Percentiles rank a stretch among this genome's conserved stretches.
These are phyloP conservation scores for Teratosphaeria pseudoeucalypti DNA, from an alignment of 2,329 filamentous ascomycete genomes.

Conservation along the genomic window DNA sequence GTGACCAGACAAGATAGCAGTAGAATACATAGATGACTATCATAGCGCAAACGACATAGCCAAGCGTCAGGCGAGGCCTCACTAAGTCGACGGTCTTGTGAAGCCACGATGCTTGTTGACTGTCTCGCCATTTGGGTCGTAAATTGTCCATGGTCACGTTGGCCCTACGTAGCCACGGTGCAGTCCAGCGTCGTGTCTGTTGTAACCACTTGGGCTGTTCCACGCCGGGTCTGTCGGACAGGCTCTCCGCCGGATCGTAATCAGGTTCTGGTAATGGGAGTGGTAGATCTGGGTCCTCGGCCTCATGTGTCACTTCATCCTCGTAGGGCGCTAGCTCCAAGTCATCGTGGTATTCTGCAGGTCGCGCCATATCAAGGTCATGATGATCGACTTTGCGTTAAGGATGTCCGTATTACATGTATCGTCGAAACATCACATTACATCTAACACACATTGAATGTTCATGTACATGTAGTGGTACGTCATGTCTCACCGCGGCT, in stretches of 20 bases:
- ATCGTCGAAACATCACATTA: background rate
- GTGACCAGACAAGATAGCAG: constrained; percentile 29
- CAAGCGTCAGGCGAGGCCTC: constrained; percentile 1
- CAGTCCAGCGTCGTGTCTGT: background rate
- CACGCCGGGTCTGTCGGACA: background rate
- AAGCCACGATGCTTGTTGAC: background rate
- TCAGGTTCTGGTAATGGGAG: background rate
- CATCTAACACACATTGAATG: too few relatives aligned
- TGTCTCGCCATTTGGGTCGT: background rate
- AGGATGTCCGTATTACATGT: background rate
- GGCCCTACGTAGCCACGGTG: background rate
- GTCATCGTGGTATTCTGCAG: background rate
- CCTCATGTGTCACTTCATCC: background rate
- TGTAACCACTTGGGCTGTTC: background rate
- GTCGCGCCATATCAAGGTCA: background rate
- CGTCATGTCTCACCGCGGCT: background rate
- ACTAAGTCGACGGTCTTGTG: background rate
- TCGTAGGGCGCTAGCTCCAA: background rate
- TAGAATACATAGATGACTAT: constrained; percentile 5
- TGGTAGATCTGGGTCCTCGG: background rate
- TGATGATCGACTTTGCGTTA: background rate
- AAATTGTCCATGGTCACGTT: background rate
- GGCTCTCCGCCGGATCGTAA: background rate
- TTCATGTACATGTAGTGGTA: background rate
- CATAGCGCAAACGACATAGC: constrained; percentile 1